Evolutionary conservation across 495 filamentous ascomycete genomes (phyloP), one percentile per base, ranked within the genome.

Genomic region (Talaromyces thailandensis): DNA sequence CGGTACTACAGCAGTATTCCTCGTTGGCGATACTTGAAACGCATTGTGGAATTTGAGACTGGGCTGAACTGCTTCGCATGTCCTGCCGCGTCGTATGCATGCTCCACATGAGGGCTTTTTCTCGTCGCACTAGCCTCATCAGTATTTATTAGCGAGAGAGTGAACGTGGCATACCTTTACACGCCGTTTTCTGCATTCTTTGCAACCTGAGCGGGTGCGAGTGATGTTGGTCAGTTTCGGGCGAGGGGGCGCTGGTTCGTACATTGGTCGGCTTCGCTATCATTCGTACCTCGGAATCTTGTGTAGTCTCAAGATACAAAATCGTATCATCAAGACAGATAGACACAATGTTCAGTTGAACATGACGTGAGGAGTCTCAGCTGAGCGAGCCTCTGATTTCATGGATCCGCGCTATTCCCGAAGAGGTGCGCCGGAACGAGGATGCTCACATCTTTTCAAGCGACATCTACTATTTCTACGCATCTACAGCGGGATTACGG

Each of bases 201-300:
- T 68, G 43, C 67, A 69, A 35, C 69, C 67, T 48, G 58, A 66
- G n/a, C 69, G 65, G 45, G 69, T 68, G 14, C 65, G 67, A 52
- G 62, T 25, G 55, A 70, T 73, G 37, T 67, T 58, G n/a, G 67
- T 71, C 51, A 68, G 67, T 56, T 69, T 69, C 2, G 65, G 67
- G n/a, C 70, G 65, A 12, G 70, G 63, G 5, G 63, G 67, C 16
- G 62, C 63, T 21, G 69, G 69, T 52, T 65, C 65, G 61, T 73
- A 71, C 69, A 70, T 67, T 26, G 35, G 9, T 16, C 35, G 3
- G 12, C 16, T 14, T 16, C 16, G 14, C 2, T 40, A 16, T 40
- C 14, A 5, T 40, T 16, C 14, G 2, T 14, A 40, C 35, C 2
- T 40, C 9, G 9, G 12, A 11, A 1, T 35, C 12, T 6, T 35